These are phyloP conservation scores for Grosmannia serpens DNA, from an alignment of 2,329 filamentous ascomycete genomes.

Conservation along the genomic window DNA sequence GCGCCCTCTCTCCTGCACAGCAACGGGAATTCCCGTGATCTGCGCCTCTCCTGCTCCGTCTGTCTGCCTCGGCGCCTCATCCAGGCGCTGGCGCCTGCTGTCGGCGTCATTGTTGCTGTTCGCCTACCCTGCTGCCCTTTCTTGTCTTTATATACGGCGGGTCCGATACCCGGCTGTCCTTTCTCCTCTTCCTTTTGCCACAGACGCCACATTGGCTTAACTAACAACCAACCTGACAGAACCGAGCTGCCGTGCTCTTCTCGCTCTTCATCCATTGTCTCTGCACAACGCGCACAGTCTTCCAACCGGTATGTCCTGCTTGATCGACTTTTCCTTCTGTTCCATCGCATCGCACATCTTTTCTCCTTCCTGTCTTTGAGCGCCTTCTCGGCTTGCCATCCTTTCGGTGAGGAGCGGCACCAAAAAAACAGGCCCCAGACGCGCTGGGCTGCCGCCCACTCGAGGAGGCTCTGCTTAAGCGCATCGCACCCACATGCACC, in stretches of 20 bases:
- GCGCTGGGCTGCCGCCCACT: neutral
- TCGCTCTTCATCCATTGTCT: neutral
- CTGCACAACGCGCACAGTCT: neutral
- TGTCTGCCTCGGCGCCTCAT: neutral
- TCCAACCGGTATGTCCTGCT: neutral
- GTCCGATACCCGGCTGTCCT: neutral
- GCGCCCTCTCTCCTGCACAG: neutral
- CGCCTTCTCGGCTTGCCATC: neutral
- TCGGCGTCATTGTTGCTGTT: neutral
- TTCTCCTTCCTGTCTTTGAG: neutral
- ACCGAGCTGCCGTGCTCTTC: neutral
- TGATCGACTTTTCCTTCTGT: neutral
- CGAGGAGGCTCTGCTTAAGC: neutral
- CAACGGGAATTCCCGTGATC: neutral
- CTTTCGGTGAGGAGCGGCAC: neutral
- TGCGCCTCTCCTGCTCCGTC: neutral
- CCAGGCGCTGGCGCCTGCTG: neutral
- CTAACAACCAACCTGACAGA: neutral
- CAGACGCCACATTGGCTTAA: neutral
- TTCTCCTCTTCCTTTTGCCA: neutral
- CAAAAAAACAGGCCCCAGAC: neutral
- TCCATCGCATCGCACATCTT: too few relatives aligned
- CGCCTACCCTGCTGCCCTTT: neutral
- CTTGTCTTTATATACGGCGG: neutral
- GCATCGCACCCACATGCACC: neutral